Conservation (phyloP, 306 rosid species). For the Fagus crenata region DNA sequence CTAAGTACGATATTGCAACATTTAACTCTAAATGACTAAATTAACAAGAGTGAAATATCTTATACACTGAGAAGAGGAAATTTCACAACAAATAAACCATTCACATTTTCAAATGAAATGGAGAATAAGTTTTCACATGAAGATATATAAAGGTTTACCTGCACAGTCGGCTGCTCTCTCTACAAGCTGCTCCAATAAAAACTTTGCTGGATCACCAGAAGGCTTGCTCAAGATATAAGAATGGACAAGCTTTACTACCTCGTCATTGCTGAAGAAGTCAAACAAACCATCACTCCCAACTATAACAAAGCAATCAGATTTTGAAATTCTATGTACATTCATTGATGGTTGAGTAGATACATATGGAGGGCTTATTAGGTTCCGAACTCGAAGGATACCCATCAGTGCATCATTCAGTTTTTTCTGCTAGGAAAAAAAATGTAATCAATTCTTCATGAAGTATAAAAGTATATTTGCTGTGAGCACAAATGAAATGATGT, state of each 20-base stretch:
- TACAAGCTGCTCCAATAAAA: constrained; percentile 80
- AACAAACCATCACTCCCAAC: constrained; percentile 94
- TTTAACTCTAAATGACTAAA: neutral
- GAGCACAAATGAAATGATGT: neutral
- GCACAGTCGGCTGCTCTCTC: constrained; percentile 77
- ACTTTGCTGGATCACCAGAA: constrained; percentile 87
- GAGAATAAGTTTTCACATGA: constrained; percentile 6
- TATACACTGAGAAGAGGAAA: neutral
- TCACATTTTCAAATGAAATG: neutral
- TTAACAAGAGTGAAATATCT: neutral
- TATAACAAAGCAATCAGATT: constrained; percentile 68
- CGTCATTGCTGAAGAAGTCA: constrained; percentile 90
- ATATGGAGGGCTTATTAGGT: constrained; percentile 92
- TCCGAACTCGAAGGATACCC: constrained; percentile 92
- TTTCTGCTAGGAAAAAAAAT: constrained; percentile 52
- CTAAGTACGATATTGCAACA: neutral
- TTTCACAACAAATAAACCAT: neutral
- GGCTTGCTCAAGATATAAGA: constrained; percentile 74
- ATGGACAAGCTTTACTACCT: constrained; percentile 73
- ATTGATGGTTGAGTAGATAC: constrained; percentile 76
- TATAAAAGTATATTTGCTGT: neutral
- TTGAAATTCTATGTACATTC: constrained; percentile 72
- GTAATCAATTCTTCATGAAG: neutral
- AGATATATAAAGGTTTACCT: constrained; percentile 45
- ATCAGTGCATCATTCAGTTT: constrained; percentile 89